A percentile compares a stretch with the other conserved stretches of the same genome.
These are phyloP conservation scores for Musa acuminata DNA, from an alignment of 176 grass and related monocot genomes.

Conservation along the genomic window DNA sequence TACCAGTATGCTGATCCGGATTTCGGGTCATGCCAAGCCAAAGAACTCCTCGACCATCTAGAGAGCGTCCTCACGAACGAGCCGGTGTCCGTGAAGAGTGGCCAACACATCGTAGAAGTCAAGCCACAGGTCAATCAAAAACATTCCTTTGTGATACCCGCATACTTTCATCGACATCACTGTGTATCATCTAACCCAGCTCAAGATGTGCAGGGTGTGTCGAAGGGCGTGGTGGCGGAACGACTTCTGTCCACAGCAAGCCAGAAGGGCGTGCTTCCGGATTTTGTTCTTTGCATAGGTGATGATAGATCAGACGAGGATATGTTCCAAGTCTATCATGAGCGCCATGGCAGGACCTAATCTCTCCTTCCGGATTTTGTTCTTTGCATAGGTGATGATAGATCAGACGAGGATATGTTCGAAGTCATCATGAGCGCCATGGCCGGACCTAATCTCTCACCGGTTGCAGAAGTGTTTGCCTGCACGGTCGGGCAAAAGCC, in stretches of 20 bases:
- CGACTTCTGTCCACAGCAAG: constrained; percentile 25
- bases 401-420: constrained; percentile 55
- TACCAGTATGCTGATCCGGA: constrained; percentile 44
- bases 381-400: constrained; percentile 45
- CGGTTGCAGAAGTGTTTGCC: constrained; percentile 41
- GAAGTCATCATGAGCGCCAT: constrained; percentile 30
- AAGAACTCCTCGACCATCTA: constrained; percentile 45
- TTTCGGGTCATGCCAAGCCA: constrained; percentile 50
- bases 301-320: constrained; percentile 52
- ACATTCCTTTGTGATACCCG: background rate
- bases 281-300: constrained; percentile 47
- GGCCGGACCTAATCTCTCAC: constrained; percentile 22
- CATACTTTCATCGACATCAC: no score
- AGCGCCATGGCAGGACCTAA: constrained; percentile 6
- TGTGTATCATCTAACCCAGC: background rate
- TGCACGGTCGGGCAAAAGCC: constrained; percentile 55
- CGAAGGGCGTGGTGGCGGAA: constrained; percentile 42
- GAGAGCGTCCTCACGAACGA: constrained; percentile 40
- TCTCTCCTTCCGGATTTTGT: constrained; percentile 34
- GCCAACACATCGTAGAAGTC: constrained; percentile 39
- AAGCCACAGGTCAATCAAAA: constrained; percentile 31
- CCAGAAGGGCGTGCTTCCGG: constrained; percentile 21
- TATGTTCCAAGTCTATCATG: constrained; percentile 44
- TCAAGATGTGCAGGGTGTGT: constrained; percentile 27
- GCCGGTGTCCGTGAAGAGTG: constrained; percentile 32